Conservation (phyloP, 148 eudicot genomes). For the Chenopodium suecicum region DNA sequence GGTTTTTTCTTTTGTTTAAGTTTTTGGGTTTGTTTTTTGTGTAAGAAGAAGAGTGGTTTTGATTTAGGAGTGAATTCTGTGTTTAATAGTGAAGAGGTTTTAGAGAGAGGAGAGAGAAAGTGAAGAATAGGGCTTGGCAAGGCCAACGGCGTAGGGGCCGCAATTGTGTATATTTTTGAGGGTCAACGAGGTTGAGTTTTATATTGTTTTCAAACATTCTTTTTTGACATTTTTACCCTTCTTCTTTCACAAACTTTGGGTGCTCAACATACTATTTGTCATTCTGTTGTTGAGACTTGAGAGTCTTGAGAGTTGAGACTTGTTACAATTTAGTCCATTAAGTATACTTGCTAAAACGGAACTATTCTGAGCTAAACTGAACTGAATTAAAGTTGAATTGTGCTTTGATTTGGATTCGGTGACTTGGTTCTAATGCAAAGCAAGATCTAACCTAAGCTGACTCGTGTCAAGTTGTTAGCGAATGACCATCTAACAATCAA, state of each 20-base stretch:
- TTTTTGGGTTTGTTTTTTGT: conserved; percentile 19
- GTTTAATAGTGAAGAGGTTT: conserved; percentile 37
- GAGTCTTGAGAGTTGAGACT: too few species aligned
- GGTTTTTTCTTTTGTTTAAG: conserved; percentile 2
- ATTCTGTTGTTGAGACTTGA: too few species aligned
- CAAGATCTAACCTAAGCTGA: too few species aligned
- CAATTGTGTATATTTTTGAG: conserved; percentile 51
- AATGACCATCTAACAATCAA: too few species aligned
- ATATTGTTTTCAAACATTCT: conserved; percentile 31
- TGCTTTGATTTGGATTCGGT: too few species aligned
- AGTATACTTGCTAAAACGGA: too few species aligned
- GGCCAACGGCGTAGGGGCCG: conserved; percentile 71
- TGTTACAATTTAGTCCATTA: too few species aligned
- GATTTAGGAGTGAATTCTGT: conserved; percentile 24
- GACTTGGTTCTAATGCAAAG: too few species aligned
- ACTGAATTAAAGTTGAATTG: too few species aligned
- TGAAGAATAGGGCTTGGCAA: conserved; percentile 28
- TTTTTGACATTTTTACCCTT: conserved; percentile 46
- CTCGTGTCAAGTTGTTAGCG: too few species aligned
- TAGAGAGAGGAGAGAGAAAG: conserved; percentile 15
- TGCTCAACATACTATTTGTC: too few species aligned
- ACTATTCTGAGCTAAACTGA: too few species aligned
- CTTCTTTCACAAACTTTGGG: background rate
- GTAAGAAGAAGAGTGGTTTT: background rate
- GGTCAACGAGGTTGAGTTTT: conserved; percentile 52